phyloP scores from a whole-genome alignment of 257 asterid species.

The Solanum pinnatisectum region DNA sequence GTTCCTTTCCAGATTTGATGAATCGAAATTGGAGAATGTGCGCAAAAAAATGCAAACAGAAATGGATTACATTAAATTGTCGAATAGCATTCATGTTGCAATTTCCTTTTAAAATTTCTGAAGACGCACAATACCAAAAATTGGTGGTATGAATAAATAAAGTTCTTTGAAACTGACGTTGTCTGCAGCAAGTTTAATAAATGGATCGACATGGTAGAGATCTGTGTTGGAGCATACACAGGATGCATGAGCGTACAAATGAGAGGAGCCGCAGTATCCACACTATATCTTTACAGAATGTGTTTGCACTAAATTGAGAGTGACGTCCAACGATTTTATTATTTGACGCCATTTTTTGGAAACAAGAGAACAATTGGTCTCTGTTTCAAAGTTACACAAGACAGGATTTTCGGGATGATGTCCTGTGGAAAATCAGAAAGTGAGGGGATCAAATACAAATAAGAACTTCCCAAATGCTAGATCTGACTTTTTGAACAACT shows the following conservation, averaged over 20 bases:
- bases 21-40: neutral
- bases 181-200: too few species aligned
- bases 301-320: neutral
- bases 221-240: neutral
- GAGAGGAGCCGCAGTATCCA: neutral
- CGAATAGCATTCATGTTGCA: too few species aligned
- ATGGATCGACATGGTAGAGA: too few species aligned
- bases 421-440: neutral
- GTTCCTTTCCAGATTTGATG: too few species aligned
- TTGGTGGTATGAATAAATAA: too few species aligned
- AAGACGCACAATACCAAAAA: too few species aligned
- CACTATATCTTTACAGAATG: neutral
- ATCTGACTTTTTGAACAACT: too few species aligned
- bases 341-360: neutral
- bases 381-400: neutral
- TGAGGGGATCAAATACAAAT: neutral
- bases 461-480: too few species aligned
- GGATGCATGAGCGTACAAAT: neutral
- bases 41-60: too few species aligned
- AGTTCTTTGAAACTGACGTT: too few species aligned
- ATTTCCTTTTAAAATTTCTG: too few species aligned
- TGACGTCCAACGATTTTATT: neutral
- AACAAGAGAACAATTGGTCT: neutral
- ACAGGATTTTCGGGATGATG: neutral
- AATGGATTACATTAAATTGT: too few species aligned